phyloP scores from a whole-genome alignment of 352 stramenopile species.

The Blastocystis hominis region DNA sequence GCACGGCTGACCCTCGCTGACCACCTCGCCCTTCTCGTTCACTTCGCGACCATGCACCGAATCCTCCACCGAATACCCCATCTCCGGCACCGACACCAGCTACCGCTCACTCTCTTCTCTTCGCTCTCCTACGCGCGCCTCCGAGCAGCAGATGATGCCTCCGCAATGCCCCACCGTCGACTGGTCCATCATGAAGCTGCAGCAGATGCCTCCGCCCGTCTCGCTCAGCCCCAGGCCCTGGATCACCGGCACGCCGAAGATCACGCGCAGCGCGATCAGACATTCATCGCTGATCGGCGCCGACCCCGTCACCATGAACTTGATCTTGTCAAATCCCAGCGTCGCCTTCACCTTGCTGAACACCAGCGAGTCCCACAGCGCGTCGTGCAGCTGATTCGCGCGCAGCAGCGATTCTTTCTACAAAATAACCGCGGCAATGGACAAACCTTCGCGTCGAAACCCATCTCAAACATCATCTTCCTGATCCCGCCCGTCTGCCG shows the following conservation, averaged over 20 bases:
- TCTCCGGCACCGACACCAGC: conserved; percentile 56
- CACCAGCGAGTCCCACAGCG: conserved; percentile 83
- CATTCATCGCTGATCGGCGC: conserved; percentile 80
- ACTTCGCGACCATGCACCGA: conserved; percentile 5
- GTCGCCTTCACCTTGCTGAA: conserved; percentile 84
- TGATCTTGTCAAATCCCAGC: conserved; percentile 76
- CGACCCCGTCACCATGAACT: conserved; percentile 81
- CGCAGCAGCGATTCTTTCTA: conserved; percentile 10
- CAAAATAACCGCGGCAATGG: too few relatives aligned
- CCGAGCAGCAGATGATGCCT: conserved; percentile 70
- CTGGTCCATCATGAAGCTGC: conserved; percentile 62
- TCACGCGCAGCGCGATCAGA: conserved; percentile 82
- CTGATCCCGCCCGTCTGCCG: conserved; percentile 41
- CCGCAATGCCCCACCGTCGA: conserved; percentile 79
- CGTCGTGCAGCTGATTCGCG: conserved; percentile 60
- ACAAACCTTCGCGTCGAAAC: too few relatives aligned
- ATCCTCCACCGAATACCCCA: conserved; percentile 42
- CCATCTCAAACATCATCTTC: conserved; percentile 51
- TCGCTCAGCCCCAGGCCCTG: conserved; percentile 90
- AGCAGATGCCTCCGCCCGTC: conserved; percentile 71
- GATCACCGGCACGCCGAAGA: conserved; percentile 78
- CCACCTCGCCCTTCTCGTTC: background rate
- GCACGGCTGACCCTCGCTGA: conserved; percentile 61
- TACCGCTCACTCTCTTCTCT: conserved; percentile 70
- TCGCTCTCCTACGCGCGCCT: conserved; percentile 78